Conservation (phyloP, 148 eudicot species). For the Diospyros kaki region DNA sequence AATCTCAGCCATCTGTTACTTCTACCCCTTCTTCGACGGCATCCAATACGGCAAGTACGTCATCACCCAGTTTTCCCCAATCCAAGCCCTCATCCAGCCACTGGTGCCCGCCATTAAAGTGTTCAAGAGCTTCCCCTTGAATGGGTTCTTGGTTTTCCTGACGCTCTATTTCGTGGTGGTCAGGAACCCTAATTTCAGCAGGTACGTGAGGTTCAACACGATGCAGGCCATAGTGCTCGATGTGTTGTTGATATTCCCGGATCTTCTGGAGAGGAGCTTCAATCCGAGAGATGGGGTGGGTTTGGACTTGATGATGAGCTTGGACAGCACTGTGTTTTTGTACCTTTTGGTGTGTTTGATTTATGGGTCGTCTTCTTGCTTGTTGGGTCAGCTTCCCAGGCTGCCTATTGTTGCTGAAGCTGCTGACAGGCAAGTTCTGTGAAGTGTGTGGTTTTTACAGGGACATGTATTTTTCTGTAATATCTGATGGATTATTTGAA, state of each 20-base stretch:
- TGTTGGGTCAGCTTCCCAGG: slow-evolving; percentile 73
- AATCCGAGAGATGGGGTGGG: slow-evolving; percentile 74
- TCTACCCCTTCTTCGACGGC: slow-evolving; percentile 93
- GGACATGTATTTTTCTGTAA: too few relatives aligned
- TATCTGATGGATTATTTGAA: too few relatives aligned
- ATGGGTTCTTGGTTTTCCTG: slow-evolving; percentile 70
- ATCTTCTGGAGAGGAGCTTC: slow-evolving; percentile 66
- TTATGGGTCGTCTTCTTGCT: slow-evolving; percentile 75
- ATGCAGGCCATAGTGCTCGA: slow-evolving; percentile 96
- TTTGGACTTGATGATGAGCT: slow-evolving; percentile 84
- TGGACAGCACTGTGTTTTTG: slow-evolving; percentile 89
- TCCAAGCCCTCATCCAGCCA: slow-evolving; percentile 70
- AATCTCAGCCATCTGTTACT: slow-evolving; percentile 81
- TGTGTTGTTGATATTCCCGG: slow-evolving; percentile 82
- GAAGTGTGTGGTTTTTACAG: slow-evolving; percentile 1
- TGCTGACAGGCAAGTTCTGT: slow-evolving; percentile 89
- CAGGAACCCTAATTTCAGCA: slow-evolving; percentile 74
- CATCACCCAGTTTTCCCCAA: slow-evolving; percentile 61
- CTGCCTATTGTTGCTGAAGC: slow-evolving; percentile 96
- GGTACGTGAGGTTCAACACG: slow-evolving; percentile 86
- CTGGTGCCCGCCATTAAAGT: slow-evolving; percentile 70
- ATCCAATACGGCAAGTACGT: slow-evolving; percentile 79
- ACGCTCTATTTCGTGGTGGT: slow-evolving; percentile 83
- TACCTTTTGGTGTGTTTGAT: slow-evolving; percentile 74
- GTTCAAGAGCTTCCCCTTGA: slow-evolving; percentile 82